These are phyloP conservation scores for Jackrogersella multiformis DNA, from an alignment of 495 filamentous ascomycete species.

Conservation along the genomic window DNA sequence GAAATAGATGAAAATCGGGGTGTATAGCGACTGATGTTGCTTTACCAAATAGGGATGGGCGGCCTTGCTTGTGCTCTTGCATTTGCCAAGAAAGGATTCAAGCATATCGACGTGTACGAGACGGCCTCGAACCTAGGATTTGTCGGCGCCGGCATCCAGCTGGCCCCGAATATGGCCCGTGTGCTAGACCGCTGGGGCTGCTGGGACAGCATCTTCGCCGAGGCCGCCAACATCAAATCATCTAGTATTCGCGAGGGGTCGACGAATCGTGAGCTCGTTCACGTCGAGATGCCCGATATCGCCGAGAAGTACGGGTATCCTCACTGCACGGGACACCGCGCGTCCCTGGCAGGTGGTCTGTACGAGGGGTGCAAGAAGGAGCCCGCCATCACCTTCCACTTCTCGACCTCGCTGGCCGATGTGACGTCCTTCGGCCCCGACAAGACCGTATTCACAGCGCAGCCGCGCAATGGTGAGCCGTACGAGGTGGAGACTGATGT, in stretches of 20 bases:
- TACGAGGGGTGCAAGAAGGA: constrained; percentile 73
- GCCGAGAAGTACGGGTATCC: constrained; percentile 73
- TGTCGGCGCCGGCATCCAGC: constrained; percentile 83
- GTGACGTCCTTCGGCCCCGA: constrained; percentile 63
- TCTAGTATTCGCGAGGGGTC: constrained; percentile 68
- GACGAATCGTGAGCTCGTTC: constrained; percentile 71
- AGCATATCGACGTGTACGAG: constrained; percentile 76
- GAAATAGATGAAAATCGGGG: not conserved
- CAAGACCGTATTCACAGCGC: constrained; percentile 63
- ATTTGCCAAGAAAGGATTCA: constrained; percentile 77
- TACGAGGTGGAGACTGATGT: constrained; percentile 71
- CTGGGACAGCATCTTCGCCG: constrained; percentile 72
- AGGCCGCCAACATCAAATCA: constrained; percentile 62
- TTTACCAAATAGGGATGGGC: constrained; percentile 72
- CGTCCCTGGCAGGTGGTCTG: constrained; percentile 73
- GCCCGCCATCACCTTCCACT: constrained; percentile 73
- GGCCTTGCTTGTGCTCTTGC: constrained; percentile 76
- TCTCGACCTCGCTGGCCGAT: constrained; percentile 63
- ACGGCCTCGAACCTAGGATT: constrained; percentile 78
- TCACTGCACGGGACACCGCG: constrained; percentile 82
- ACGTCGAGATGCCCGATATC: constrained; percentile 74
- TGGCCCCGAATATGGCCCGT: constrained; percentile 81
- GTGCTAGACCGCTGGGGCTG: constrained; percentile 75
- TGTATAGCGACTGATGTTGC: constrained; percentile 17
- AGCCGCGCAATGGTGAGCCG: constrained; percentile 64